Evolutionary conservation across 2,329 filamentous ascomycete genomes (phyloP), one percentile per base, ranked within the genome.

Genomic region (Trichoderma endophyticum): DNA sequence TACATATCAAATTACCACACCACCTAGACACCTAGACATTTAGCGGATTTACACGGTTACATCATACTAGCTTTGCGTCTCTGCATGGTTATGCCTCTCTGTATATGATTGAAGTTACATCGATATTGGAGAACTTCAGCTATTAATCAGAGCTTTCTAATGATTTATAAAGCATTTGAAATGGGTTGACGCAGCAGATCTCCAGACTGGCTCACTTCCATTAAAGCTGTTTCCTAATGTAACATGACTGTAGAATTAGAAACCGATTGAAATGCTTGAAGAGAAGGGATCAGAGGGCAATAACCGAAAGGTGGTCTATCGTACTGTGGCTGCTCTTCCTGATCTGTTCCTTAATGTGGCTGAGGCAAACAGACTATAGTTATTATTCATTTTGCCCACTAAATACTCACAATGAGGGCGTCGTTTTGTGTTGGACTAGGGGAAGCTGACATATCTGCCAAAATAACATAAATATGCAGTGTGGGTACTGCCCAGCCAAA

Each of bases 341-440:
- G 7, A 43, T 7, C 15, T 43, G 1, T 43, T 8, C 15, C 1
- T 43, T 18, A 8, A 9, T 43, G 3, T 43, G 15, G 3, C 18
- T 43, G 7, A 43, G 18, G 7, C 15, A 1, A n/a, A 43, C 18
- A n/a, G 3, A 4, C 7, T n/a, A 9, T 0, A n/a, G 0, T 43
- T 9, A 43, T n/a, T 9, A n/a, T n/a, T 43, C 15, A 43, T 43
- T 4, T n/a, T 9, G 36, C 14, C 14, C 36, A 18, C 14, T 1
- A 0, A 39, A 18, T 39, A 18, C 14, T 39, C 14, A 2, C 14
- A 18, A 7, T 39, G 1, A 39, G 1, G 14, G 3, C 1, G 0
- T 21, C 21, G 1, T 21, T 21, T 3, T 51, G 9, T 6, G 0
- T 12, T 11, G n/a, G n/a, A 21, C 18, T 48, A 18, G 43, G n/a